Evolutionary conservation across 2,329 filamentous ascomycete genomes (phyloP).

Genomic region (Colletotrichum chlorophyti): DNA sequence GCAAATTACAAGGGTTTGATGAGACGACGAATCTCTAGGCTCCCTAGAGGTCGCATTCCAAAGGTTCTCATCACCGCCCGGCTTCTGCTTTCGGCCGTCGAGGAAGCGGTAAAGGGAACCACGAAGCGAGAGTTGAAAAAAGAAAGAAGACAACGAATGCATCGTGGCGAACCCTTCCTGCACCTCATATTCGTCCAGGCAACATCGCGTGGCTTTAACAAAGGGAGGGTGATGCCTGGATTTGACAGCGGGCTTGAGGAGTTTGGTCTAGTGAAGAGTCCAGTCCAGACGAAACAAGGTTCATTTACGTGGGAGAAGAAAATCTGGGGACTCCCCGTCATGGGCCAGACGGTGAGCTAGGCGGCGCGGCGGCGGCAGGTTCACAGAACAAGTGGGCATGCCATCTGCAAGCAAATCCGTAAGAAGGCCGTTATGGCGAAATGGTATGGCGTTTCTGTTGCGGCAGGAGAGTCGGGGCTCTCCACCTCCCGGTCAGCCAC

Average conservation of each 20-base stretch:
- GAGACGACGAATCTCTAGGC: conserved; percentile 1
- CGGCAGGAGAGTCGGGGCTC: conserved; percentile 6
- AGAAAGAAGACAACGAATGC: background rate
- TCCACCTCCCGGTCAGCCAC: conserved; percentile 6
- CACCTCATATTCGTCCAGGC: conserved; percentile 17
- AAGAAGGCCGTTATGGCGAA: conserved; percentile 17
- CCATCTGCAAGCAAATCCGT: background rate
- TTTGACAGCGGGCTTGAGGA: conserved; percentile 12
- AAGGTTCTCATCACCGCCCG: background rate
- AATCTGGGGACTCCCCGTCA: background rate
- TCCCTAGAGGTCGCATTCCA: too few species aligned
- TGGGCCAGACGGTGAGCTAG: conserved; percentile 20
- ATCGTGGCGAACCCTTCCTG: conserved; percentile 25
- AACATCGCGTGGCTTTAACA: conserved; percentile 24
- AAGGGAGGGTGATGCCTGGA: conserved; percentile 21
- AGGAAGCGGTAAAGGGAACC: background rate
- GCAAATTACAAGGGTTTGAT: conserved; percentile 15
- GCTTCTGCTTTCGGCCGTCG: background rate
- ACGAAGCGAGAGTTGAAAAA: conserved; percentile 8
- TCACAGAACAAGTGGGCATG: conserved; percentile 17
- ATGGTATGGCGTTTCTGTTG: conserved; percentile 7
- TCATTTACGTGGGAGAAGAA: conserved; percentile 16
- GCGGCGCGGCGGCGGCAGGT: conserved; percentile 6
- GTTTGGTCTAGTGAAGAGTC: conserved; percentile 22
- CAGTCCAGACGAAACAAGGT: conserved; percentile 15